Conservation (phyloP, 352 stramenopile genomes). For the Phytophthora brassicae region DNA sequence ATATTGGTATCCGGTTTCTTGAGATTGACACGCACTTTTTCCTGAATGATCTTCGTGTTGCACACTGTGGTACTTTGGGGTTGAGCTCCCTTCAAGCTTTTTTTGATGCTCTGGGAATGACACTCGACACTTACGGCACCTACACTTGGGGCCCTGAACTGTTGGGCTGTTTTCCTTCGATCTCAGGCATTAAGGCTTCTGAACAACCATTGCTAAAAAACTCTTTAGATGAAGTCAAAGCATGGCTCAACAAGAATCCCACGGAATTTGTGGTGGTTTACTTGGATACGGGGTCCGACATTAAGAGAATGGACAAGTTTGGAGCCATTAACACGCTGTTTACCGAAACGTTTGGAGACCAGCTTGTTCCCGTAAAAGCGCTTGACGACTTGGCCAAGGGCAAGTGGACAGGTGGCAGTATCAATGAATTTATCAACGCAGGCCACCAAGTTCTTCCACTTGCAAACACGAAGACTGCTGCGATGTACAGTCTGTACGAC, state of each 20-base stretch:
- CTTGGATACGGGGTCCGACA: slow-evolving; percentile 51
- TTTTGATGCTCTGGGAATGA: slow-evolving; percentile 36
- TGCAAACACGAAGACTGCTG: slow-evolving; percentile 41
- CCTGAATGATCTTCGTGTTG: slow-evolving; percentile 55
- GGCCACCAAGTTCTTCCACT: slow-evolving; percentile 47
- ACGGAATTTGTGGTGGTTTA: slow-evolving; percentile 61
- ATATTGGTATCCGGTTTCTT: slow-evolving; percentile 61
- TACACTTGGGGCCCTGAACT: slow-evolving; percentile 50
- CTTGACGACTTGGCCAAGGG: slow-evolving; percentile 38
- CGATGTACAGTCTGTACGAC: slow-evolving; percentile 38
- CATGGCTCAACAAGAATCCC: slow-evolving; percentile 51
- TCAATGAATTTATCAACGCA: slow-evolving; percentile 44
- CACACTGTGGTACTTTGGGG: slow-evolving; percentile 52
- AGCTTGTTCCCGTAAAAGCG: slow-evolving; percentile 37
- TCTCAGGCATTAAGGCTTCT: slow-evolving; percentile 58
- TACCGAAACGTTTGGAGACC: slow-evolving; percentile 47
- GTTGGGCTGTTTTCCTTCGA: slow-evolving; percentile 63
- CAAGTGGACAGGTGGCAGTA: slow-evolving; percentile 40
- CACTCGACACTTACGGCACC: slow-evolving; percentile 45
- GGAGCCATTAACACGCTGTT: slow-evolving; percentile 43
- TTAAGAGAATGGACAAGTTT: slow-evolving; percentile 36
- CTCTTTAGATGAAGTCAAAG: slow-evolving; percentile 49
- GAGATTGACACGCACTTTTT: slow-evolving; percentile 69
- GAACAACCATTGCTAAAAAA: slow-evolving; percentile 44
- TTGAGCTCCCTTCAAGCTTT: slow-evolving; percentile 35